phyloP scores from a whole-genome alignment of 805 yeast genomes.

The Wickerhamomyces chaumierensis region DNA sequence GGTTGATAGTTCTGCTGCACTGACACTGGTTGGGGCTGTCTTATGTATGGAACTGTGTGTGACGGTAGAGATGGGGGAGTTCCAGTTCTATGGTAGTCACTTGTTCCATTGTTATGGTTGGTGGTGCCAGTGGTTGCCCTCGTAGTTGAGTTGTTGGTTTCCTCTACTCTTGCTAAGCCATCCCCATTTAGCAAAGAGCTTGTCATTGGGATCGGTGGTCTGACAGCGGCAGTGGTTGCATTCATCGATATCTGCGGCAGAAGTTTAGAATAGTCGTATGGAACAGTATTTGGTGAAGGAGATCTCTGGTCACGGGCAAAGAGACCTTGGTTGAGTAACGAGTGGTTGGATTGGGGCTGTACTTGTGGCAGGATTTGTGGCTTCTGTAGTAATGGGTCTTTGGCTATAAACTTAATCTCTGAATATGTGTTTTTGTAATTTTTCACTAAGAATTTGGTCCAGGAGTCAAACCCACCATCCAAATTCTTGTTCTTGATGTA shows the following conservation, averaged over 20 bases:
- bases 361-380: no score
- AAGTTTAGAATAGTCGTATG: constrained; percentile 7
- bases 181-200: constrained; percentile 1
- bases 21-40: background rate
- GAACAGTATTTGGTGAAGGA: constrained; percentile 4
- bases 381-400: constrained; percentile 18
- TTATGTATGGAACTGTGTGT: background rate
- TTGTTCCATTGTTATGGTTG: no score
- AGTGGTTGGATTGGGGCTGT: no score
- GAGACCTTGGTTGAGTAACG: no score
- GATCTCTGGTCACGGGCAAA: constrained; percentile 3
- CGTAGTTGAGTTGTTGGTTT: no score
- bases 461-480: constrained; percentile 34
- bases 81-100: no score
- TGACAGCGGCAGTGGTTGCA: constrained; percentile 5
- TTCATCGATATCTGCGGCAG: constrained; percentile 9
- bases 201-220: background rate
- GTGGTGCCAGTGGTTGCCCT: no score
- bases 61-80: background rate
- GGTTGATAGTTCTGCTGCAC: no score
- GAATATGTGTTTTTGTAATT: constrained; percentile 14
- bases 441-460: constrained; percentile 25
- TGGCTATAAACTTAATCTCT: constrained; percentile 13
- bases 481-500: constrained; percentile 17
- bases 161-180: no score